Base-by-base conservation (phyloP, 2,329 filamentous ascomycete genomes). In the Botrytis sinoallii region DNA sequence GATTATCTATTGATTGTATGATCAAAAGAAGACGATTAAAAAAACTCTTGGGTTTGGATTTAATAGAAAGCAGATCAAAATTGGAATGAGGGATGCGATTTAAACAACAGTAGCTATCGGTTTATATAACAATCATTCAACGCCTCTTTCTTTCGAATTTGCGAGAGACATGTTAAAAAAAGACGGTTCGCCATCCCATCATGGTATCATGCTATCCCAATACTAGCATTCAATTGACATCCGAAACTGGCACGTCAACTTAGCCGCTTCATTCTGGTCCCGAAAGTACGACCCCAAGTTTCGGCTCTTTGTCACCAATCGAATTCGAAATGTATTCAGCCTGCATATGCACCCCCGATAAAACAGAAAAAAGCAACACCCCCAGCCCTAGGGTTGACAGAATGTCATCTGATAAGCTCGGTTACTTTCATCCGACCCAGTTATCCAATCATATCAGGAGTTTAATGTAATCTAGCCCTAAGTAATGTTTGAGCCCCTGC, bases 391-490 rank as follows among this genome's bases (percentile, higher is more conserved):
- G 48, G 40, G 52, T 55, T 69, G 71, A 69, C 9, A 8, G 18
- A 59, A 22, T 7, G 29, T 32, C 71, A 48, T 68, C 52, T 68
- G 63, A 72, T 60, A 68, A 46, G 63, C 22, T 68, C 52, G 71
- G 63, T 20, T 71, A 52, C 44, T 71, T 35, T 64, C 40, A 63
- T 38, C 52, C 42, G 57, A 63, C 48, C 57, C 25, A n/a, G 22
- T 29, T 10, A 65, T 32, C n/a, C 67, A 69, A 42, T 42, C 29
- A 57, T 42, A 67, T 52, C 22, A n/a, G 29, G 32, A 57, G 29
- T 32, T 42, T 42, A 10, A 42, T 57, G 25, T 57, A 42, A 29
- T 40, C 29, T 18, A 64, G 22, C 38, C 38, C 40, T 20, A 32
- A 61, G 55, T 70, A 46, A 61, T 20, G 18, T 32, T 10, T 57